Evolutionary conservation across 768 basidiomycete genomes (phyloP), one percentile per base, ranked within the genome.

Genomic region (Collybia mongolica): DNA sequence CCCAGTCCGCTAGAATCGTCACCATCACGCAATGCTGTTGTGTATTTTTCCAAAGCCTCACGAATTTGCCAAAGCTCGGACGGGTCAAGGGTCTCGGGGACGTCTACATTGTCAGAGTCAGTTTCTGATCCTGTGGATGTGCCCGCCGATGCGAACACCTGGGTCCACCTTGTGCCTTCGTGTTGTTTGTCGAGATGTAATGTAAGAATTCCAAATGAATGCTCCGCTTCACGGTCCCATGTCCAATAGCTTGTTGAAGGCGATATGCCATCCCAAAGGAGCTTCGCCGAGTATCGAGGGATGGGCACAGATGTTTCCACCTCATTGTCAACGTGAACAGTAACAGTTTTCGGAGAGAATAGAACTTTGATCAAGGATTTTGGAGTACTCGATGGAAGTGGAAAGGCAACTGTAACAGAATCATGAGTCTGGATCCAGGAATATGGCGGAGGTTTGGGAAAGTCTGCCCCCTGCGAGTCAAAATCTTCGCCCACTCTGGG

Each of bases 391-490:
- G 88, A 79, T 1, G 91, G 91, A n/a, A 97, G 75, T 5, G 91
- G 83, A 61, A 98, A 84, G 0, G 84, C 86, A 38, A 98, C 67
- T 0, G 90, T 93, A 44, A 98, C 73, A 0, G 90, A 82, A 63
- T 94, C 92, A 1, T 81, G 65, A 3, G 87, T 84, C 62, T 99
- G 96, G 0, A 84, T 90, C 96, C 96, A 99, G 1, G 92, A 91
- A 67, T 94, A 98, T 0, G 93, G 88, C 22, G 83, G 81, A 2
- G 88, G 89, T 55, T 76, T 84, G 8, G 67, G 63, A 1, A 71
- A 70, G 20, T 62, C 60, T 17, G 67, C 61, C 5, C 59, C 49
- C 37, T 61, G 56, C 4, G 62, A 55, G 53, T 85, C 82, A 39
- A 86, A 64, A 52, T 71, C 74, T 64, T 88, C 88, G 52, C 72